phyloP scores from a whole-genome alignment of 352 stramenopile species.

The Hyaloperonospora brassicae region DNA sequence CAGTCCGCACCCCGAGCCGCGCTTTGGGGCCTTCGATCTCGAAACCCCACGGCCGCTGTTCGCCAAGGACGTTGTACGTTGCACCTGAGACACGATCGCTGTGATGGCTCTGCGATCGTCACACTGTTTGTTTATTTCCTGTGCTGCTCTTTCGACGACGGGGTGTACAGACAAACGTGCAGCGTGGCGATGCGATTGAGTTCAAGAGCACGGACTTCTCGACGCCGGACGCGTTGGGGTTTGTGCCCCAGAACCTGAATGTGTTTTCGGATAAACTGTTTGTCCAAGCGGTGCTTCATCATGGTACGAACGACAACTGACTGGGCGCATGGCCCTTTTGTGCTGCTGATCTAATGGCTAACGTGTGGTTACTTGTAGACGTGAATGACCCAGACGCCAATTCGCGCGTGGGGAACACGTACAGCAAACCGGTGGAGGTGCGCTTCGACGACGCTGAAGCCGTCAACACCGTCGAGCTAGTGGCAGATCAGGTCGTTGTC shows the following conservation, averaged over 20 bases:
- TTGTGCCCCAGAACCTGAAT: conserved; percentile 48
- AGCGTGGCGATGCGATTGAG: conserved; percentile 45
- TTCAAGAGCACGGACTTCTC: conserved; percentile 62
- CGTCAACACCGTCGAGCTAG: conserved; percentile 36
- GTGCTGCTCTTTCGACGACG: background rate
- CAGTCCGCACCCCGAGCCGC: conserved; percentile 29
- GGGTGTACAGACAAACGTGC: conserved; percentile 33
- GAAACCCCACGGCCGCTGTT: conserved; percentile 53
- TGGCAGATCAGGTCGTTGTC: conserved; percentile 38
- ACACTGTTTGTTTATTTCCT: background rate
- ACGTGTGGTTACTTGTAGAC: conserved; percentile 25
- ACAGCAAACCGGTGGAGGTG: conserved; percentile 44
- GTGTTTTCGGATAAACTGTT: conserved; percentile 38
- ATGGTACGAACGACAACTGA: conserved; percentile 26
- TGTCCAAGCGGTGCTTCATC: conserved; percentile 59
- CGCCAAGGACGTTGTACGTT: conserved; percentile 50
- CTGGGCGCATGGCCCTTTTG: background rate
- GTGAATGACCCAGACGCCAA: conserved; percentile 62
- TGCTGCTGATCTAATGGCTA: background rate
- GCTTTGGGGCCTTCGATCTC: conserved; percentile 51
- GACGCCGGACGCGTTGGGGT: conserved; percentile 45
- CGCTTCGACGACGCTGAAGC: conserved; percentile 21
- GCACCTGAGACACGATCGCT: background rate
- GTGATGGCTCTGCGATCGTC: background rate
- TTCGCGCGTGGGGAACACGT: conserved; percentile 48